Percentiles rank a stretch among this genome's conserved stretches.
Evolutionary conservation across 306 rosid species (phyloP).

Genomic region (Cucurbita argyrosperma): DNA sequence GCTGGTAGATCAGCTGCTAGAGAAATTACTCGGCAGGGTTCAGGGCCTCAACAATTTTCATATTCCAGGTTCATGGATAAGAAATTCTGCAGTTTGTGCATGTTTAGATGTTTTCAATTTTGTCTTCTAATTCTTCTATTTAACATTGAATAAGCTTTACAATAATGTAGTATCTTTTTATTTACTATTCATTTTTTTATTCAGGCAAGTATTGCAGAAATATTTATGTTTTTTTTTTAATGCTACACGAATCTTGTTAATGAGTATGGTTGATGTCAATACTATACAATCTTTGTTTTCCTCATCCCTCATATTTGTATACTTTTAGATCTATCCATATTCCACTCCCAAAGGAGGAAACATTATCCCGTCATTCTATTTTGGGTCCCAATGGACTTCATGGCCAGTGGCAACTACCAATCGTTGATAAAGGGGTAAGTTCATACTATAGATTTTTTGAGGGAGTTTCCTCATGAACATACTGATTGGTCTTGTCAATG

Average conservation of each 20-base stretch:
- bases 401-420: slow-evolving; percentile 73
- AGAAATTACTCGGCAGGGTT: slow-evolving; percentile 26
- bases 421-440: slow-evolving; percentile 57
- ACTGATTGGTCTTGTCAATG: slow-evolving; percentile 30
- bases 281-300: background rate
- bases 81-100: slow-evolving; percentile 44
- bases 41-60: slow-evolving; percentile 39
- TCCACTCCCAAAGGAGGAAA: slow-evolving; percentile 58
- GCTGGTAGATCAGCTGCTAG: slow-evolving; percentile 31
- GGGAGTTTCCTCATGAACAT: slow-evolving; percentile 8
- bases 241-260: background rate
- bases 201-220: background rate
- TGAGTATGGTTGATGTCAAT: background rate
- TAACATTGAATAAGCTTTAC: background rate
- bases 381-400: slow-evolving; percentile 75
- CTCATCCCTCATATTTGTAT: slow-evolving; percentile 9
- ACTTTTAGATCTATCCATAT: slow-evolving; percentile 46
- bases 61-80: slow-evolving; percentile 41
- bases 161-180: background rate
- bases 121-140: background rate
- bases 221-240: background rate
- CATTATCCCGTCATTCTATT: slow-evolving; percentile 79
- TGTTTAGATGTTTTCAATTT: background rate
- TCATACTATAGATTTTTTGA: background rate
- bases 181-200: background rate